Evolutionary conservation across 148 eudicot species (phyloP), one percentile per base, ranked within the genome.

Genomic region (Fagopyrum homotropicum): DNA sequence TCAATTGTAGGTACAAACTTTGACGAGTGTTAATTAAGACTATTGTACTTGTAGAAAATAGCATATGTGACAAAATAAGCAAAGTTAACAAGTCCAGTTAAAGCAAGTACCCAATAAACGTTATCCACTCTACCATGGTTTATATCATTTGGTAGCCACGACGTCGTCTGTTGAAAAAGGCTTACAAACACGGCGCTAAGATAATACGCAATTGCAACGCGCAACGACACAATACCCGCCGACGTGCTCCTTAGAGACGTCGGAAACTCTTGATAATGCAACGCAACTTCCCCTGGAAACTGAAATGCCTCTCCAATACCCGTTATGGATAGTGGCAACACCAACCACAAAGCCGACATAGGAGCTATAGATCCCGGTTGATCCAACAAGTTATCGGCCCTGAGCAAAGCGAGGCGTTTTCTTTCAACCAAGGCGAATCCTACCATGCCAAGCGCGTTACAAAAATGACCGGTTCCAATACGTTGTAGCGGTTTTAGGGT

Each of bases 281-380:
- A 75, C 5, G 73, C 72, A 8, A 78, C 26, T 40, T 84, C 77
- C 52, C 83, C 86, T 0, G 89, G 82, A 40, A 85, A 86, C 60
- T 80, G 83, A 64, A 88, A 84, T 5, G 91, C 91, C 68, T 84
- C 86, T 7, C 85, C 89, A 3, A 79, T 35, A 4, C 91, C 91
- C 5, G 77, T 64, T 9, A 85, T 54, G 8, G 72, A 79, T 4
- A 88, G 82, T 4, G 80, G 87, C n/a, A 83, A 81, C 7, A 88
- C 84, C 11, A 88, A 80, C 89, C 91, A 88, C 12, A 84, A 30
- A 12, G 75, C 91, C 4, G 82, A 85, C 73, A 85, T 79, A 5
- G 84, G 87, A 44, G 79, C 75, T 14, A 83, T 84, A 82, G 78
- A 80, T 45, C 77, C 64, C 35, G 86, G 5, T 15, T 12, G 74